Evolutionary conservation across 768 basidiomycete genomes (phyloP).

Genomic region (Strobilomyces confusus): DNA sequence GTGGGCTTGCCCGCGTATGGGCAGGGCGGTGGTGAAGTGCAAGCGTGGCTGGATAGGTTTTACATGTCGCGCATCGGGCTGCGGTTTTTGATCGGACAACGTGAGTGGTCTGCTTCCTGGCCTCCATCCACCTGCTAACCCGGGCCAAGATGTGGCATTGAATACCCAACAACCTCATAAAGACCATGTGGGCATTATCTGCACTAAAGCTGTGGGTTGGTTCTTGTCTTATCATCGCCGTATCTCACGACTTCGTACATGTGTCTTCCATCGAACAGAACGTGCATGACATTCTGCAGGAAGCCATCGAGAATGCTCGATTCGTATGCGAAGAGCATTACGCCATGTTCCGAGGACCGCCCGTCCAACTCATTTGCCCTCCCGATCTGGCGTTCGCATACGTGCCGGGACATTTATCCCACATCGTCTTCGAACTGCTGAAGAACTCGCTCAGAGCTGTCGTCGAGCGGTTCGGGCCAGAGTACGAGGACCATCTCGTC

Average conservation of each 20-base stretch:
- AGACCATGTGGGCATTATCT: conserved; percentile 97
- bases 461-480: conserved; percentile 86
- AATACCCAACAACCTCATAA: conserved; percentile 87
- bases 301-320: conserved; percentile 96
- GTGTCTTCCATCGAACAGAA: conserved; percentile 44
- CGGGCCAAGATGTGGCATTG: conserved; percentile 78
- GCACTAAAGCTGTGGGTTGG: conserved; percentile 72
- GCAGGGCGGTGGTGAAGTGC: conserved; percentile 81
- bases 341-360: conserved; percentile 92
- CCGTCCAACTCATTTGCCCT: conserved; percentile 94
- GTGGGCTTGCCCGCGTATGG: conserved; percentile 34
- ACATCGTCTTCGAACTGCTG: conserved; percentile 94
- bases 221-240: conserved; percentile 10
- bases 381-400: conserved; percentile 78
- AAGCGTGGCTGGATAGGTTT: conserved; percentile 95
- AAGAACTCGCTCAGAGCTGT: conserved; percentile 98
- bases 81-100: conserved; percentile 94
- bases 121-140: neutral
- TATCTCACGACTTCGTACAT: conserved; percentile 37
- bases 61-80: conserved; percentile 96
- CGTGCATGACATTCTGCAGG: conserved; percentile 95
- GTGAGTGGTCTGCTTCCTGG: conserved; percentile 41
- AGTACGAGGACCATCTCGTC: conserved; percentile 51
- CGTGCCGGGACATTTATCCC: conserved; percentile 93
- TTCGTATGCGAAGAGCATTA: conserved; percentile 95